Conservation (phyloP, 306 rosid genomes). For the Sophora flavescens region DNA sequence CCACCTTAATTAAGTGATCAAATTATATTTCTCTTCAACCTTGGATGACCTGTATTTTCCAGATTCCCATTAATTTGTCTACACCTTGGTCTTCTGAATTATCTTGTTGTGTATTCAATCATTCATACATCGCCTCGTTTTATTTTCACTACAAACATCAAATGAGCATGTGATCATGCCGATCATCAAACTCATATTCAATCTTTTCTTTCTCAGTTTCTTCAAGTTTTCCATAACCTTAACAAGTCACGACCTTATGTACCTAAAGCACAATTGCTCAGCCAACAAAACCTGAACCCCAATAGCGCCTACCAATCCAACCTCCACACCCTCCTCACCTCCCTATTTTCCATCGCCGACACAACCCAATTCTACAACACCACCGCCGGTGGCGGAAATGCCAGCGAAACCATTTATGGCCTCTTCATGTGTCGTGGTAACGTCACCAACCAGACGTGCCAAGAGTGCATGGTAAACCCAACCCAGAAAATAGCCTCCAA, state of each 20-base stretch:
- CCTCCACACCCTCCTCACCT: constrained; percentile 14
- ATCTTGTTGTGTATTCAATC: too few relatives aligned
- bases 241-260: not conserved
- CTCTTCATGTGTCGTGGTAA: constrained; percentile 15
- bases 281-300: constrained; percentile 29
- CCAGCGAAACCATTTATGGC: not conserved
- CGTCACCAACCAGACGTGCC: not conserved
- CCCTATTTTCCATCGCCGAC: not conserved
- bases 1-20: too few relatives aligned
- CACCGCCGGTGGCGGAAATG: not conserved
- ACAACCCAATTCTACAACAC: constrained; percentile 14
- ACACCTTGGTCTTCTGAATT: too few relatives aligned
- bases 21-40: too few relatives aligned
- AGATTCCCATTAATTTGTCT: too few relatives aligned
- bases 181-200: not conserved
- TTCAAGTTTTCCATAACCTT: constrained; percentile 2
- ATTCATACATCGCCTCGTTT: too few relatives aligned
- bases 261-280: constrained; percentile 28
- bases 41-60: too few relatives aligned
- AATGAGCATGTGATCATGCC: too few relatives aligned
- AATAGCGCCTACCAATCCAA: constrained; percentile 2
- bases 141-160: too few relatives aligned
- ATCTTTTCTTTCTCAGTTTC: not conserved
- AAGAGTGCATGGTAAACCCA: not conserved
- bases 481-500: not conserved